phyloP scores from a whole-genome alignment of 2,329 filamentous ascomycete species.

The Aspergillus neotritici region DNA sequence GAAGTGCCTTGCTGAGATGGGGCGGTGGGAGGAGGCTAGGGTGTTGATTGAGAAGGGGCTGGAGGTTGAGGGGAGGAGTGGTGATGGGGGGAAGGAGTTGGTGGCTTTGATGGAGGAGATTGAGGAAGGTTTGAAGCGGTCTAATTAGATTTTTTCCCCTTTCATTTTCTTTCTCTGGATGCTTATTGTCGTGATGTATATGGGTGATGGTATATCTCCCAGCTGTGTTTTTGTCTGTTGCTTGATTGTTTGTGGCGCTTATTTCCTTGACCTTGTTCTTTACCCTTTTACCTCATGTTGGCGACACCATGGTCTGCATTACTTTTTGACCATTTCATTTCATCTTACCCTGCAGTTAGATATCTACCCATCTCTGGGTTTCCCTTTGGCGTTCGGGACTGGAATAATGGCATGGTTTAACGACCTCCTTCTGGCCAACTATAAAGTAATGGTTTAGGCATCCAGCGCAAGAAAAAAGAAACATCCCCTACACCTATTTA shows the following conservation, averaged over 20 bases:
- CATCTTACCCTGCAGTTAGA: no score
- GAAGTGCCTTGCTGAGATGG: conserved; percentile 86
- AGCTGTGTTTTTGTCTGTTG: neutral
- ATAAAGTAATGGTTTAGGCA: no score
- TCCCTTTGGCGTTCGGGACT: neutral
- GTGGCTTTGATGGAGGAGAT: conserved; percentile 58
- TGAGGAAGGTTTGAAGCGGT: conserved; percentile 56
- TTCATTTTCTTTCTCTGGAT: neutral
- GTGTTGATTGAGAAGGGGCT: conserved; percentile 71
- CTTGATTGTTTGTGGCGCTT: neutral
- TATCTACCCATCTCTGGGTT: neutral
- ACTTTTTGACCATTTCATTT: no score
- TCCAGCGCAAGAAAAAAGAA: no score
- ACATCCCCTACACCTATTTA: neutral
- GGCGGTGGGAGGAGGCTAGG: conserved; percentile 71
- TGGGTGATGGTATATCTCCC: neutral
- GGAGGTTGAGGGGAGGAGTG: conserved; percentile 67
- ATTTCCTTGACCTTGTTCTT: neutral
- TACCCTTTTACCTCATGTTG: neutral
- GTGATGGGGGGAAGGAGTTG: conserved; percentile 46
- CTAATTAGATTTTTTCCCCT: neutral
- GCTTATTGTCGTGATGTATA: conserved; percentile 1
- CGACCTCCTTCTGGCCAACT: no score
- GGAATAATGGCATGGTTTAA: neutral
- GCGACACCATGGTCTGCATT: no score